Evolutionary conservation across 305 asterid genomes (phyloP).

Genomic region (Ruellia speciosa): DNA sequence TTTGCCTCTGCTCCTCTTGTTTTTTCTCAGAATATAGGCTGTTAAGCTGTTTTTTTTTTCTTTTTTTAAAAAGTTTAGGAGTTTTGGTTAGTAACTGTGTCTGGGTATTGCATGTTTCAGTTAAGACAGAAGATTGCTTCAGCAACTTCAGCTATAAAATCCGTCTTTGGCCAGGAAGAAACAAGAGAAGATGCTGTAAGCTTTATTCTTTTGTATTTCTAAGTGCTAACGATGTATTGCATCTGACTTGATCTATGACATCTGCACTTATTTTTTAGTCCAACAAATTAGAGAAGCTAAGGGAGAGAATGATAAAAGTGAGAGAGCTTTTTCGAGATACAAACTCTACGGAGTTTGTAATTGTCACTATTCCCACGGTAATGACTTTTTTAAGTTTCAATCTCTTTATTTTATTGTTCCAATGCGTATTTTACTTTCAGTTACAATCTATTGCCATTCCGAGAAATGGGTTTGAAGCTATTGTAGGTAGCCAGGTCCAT

Average conservation of each 20-base stretch:
- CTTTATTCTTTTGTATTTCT: constrained; percentile 16
- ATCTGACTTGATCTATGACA: constrained; percentile 20
- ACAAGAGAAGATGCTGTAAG: constrained; percentile 61
- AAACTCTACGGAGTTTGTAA: constrained; percentile 75
- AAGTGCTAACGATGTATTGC: constrained; percentile 14
- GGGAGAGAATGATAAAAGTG: constrained; percentile 97
- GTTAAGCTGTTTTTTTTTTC: not conserved
- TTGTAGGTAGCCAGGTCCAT: too few relatives aligned
- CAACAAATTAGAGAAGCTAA: constrained; percentile 73
- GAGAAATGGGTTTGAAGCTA: too few relatives aligned
- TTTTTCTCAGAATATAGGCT: too few relatives aligned
- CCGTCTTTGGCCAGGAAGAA: constrained; percentile 83
- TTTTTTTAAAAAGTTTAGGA: not conserved
- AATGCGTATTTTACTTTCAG: constrained; percentile 2
- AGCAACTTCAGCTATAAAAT: constrained; percentile 94
- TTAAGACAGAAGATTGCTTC: constrained; percentile 80
- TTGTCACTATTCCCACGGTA: constrained; percentile 98
- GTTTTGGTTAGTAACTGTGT: constrained; percentile 3
- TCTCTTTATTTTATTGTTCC: not conserved
- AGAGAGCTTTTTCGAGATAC: constrained; percentile 93
- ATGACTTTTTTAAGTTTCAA: constrained; percentile 9
- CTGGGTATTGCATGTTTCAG: constrained; percentile 40
- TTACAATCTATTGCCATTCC: too few relatives aligned
- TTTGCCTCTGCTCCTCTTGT: too few relatives aligned
- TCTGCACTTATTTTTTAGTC: constrained; percentile 39